phyloP scores from a whole-genome alignment of 768 basidiomycete species.

The Leucogyrophana mollusca region DNA sequence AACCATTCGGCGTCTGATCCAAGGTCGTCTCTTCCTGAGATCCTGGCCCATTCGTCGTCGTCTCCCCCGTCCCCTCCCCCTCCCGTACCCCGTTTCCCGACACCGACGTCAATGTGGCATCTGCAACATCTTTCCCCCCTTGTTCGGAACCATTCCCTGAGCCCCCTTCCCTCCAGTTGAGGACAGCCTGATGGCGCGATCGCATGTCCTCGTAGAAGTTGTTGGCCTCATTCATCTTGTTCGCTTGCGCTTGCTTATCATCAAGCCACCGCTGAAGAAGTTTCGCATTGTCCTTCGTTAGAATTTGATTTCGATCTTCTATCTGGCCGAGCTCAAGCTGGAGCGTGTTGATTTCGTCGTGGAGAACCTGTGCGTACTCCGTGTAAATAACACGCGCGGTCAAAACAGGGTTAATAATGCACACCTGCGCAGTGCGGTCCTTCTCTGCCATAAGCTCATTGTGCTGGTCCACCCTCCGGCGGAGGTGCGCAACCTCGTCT shows the following conservation, averaged over 20 bases:
- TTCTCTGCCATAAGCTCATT: slow-evolving; percentile 85
- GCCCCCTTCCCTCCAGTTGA: slow-evolving; percentile 52
- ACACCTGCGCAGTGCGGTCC: slow-evolving; percentile 84
- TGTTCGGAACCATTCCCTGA: slow-evolving; percentile 14
- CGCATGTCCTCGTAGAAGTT: slow-evolving; percentile 88
- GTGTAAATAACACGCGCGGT: slow-evolving; percentile 1
- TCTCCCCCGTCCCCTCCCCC: slow-evolving; percentile 34
- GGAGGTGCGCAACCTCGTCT: slow-evolving; percentile 70
- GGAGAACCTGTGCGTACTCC: slow-evolving; percentile 61
- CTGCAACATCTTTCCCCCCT: slow-evolving; percentile 20
- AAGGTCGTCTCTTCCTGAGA: slow-evolving; percentile 66
- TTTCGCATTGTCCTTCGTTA: slow-evolving; percentile 91
- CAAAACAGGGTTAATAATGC: slow-evolving; percentile 7
- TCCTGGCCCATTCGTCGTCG: slow-evolving; percentile 67
- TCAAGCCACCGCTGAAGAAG: slow-evolving; percentile 97
- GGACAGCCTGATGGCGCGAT: slow-evolving; percentile 61
- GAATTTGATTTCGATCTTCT: slow-evolving; percentile 80
- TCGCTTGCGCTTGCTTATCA: slow-evolving; percentile 88
- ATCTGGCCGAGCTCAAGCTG: slow-evolving; percentile 90
- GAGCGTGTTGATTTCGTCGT: slow-evolving; percentile 92
- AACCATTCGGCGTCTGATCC: slow-evolving; percentile 94
- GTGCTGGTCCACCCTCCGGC: slow-evolving; percentile 81
- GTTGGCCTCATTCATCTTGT: slow-evolving; percentile 94
- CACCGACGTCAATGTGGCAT: slow-evolving; percentile 35
- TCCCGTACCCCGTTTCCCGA: slow-evolving; percentile 45